Base-by-base conservation (phyloP, 2,329 filamentous ascomycete genomes). In the Orbilia javanica region DNA sequence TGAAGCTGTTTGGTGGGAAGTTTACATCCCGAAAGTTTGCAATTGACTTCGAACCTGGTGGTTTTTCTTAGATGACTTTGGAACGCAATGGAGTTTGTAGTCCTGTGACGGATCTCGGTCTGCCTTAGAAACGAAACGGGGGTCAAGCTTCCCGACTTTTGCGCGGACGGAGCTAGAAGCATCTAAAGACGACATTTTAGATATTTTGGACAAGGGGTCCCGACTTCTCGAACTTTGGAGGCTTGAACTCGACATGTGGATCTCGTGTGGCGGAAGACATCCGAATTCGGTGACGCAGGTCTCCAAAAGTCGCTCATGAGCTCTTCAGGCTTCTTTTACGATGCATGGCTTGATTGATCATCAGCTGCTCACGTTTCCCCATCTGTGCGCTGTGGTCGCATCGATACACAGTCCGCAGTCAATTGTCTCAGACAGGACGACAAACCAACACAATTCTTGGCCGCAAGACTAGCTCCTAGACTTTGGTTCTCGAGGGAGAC, bases 31-130 rank as follows among this genome's bases (percentile, higher is more conserved):
- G 2, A n/a, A 20, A 4, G 3, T 44, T 44, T 10, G 42, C 27
- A 25, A 46, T 15, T 15, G 20, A 34, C 22, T n/a, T 15, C 39
- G 36, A 25, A 70, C 64, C 65, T 70, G 72, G 27, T 11, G 53
- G n/a, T 7, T 27, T 25, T 64, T 76, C 31, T 64, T 68, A 1
- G 34, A 18, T 8, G 64, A 34, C 15, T 70, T 76, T n/a, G 72
- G 72, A 15, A 76, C 65, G 39, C 65, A 76, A 31, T 76, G 72
- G 10, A 76, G 72, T 29, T 70, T 76, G 22, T 66, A 76, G 7
- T 29, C 57, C 18, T 44, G 27, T 2, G 44, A 31, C 0, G 36
- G 48, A 10, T 70, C 72, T 8, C 65, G 52, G 27, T 50, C 55
- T 34, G 44, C 18, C 22, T 34, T 63, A 3, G 48, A 42, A 34